Percentiles rank a stretch among this genome's conserved stretches.
Conservation (phyloP, 495 filamentous ascomycete genomes). For the Chaetomium cochliodes region DNA sequence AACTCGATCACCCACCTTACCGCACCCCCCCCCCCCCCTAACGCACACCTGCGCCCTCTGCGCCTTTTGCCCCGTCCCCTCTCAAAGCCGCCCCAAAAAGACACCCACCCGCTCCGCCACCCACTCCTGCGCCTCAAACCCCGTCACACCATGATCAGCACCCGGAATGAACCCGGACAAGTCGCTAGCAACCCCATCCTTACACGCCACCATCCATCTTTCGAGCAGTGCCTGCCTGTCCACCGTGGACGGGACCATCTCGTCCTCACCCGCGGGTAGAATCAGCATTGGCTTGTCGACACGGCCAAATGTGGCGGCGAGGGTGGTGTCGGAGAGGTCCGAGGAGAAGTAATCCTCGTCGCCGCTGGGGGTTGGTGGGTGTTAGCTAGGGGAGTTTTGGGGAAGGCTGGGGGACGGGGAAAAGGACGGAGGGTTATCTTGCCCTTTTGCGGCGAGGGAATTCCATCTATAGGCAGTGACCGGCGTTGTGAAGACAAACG, state of each 20-base stretch:
- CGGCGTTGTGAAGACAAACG: constrained; percentile 50
- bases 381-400: not conserved
- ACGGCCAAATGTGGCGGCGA: constrained; percentile 57
- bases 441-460: constrained; percentile 57
- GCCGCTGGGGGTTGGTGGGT: constrained; percentile 42
- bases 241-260: constrained; percentile 59
- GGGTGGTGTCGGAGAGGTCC: constrained; percentile 54
- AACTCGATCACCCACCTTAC: too few relatives aligned
- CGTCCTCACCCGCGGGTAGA: constrained; percentile 66
- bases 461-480: constrained; percentile 67
- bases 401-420: not conserved
- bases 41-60: too few relatives aligned
- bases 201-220: constrained; percentile 51
- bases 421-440: constrained; percentile 11
- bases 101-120: constrained; percentile 30
- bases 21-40: too few relatives aligned
- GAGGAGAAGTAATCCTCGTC: constrained; percentile 83
- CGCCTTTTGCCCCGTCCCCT: not conserved
- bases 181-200: constrained; percentile 22
- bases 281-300: constrained; percentile 54
- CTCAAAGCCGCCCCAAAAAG: constrained; percentile 27
- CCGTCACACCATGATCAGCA: constrained; percentile 36
- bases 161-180: constrained; percentile 37
- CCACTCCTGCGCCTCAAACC: constrained; percentile 30
- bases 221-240: constrained; percentile 62